Conservation (phyloP, 495 filamentous ascomycete genomes). For the Staphylotrichum longicolle region DNA sequence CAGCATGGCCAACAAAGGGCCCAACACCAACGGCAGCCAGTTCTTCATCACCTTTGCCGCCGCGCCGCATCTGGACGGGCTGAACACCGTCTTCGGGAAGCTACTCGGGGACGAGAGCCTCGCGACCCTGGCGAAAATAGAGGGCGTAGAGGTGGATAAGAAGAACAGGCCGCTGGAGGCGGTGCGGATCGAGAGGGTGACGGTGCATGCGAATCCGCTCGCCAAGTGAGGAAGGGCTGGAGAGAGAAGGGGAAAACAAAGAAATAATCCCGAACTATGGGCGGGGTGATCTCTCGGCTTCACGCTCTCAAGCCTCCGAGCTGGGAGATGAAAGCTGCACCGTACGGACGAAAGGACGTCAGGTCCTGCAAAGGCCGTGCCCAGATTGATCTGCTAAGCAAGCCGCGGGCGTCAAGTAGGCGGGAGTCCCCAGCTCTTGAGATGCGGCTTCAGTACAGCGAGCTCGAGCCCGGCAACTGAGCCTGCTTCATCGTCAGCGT, state of each 20-base stretch:
- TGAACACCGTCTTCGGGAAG: slow-evolving; percentile 91
- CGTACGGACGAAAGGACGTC: no score
- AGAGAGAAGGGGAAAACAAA: background rate
- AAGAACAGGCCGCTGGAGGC: slow-evolving; percentile 78
- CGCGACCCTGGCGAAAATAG: slow-evolving; percentile 70
- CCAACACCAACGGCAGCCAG: slow-evolving; percentile 86
- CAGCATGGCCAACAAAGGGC: slow-evolving; percentile 90
- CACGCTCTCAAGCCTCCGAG: no score
- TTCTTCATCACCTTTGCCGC: slow-evolving; percentile 88
- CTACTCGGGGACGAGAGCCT: slow-evolving; percentile 63
- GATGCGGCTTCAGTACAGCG: no score
- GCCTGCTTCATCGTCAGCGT: no score
- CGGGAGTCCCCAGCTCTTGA: no score
- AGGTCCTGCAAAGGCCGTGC: no score
- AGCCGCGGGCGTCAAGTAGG: no score
- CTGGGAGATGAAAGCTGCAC: no score
- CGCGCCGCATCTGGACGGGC: slow-evolving; percentile 88
- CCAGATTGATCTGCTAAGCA: no score
- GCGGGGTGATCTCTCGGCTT: no score
- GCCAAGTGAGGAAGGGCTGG: slow-evolving; percentile 55
- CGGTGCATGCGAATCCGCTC: slow-evolving; percentile 91
- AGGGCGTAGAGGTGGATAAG: slow-evolving; percentile 79
- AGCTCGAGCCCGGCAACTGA: no score
- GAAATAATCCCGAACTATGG: no score
- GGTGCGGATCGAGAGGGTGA: slow-evolving; percentile 69